Base-by-base conservation (phyloP, 179 eudicot genomes). In the Beta corolliflora region DNA sequence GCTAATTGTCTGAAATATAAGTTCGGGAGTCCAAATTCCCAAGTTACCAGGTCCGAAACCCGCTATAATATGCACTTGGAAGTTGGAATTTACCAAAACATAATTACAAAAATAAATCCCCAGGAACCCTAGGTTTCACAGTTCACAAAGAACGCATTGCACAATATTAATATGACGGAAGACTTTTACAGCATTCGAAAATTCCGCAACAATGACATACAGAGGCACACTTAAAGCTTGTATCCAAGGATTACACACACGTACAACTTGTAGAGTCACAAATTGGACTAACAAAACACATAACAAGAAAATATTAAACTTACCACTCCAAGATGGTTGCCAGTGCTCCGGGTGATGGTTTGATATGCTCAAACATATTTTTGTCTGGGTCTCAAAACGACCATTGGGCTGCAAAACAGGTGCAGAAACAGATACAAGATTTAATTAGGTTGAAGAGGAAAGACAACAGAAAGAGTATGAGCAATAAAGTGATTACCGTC, bases 301-400 rank as follows among this genome's bases (percentile, higher is more conserved):
- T 16, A 81, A 60, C 19, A 7, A 45, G 64, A 36, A 25, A 63
- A 56, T 25, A 58, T 14, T 54, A 52, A 44, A 58, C 81, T 88
- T 87, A 96, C 99, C 99, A 83, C 99, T 94, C 99, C 99, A 96
- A 67, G 99, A 96, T 77, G 99, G 99, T 85, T 96, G 99, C 99
- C 99, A 96, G 78, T 96, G 99, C 90, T 96, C 99, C 19, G 99
- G 99, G 83, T 96, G 99, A 87, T 96, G 97, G 85, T 96, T 96
- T 59, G 99, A 96, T 78, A 96, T 96, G 88, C 99, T 96, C 80
- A 96, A 83, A 85, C 99, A 96, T 75, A 96, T 96, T 90, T 96
- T 96, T 18, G 99, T 94, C 83, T 96, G 98, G 72, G 99, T 96
- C 85, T 96, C 99, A 83, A 96, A 96, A 44, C 99, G 98, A 56